Evolutionary conservation across 352 stramenopile species (phyloP), one percentile per base, ranked within the genome.

Genomic region (Phytopythium mirpurense): DNA sequence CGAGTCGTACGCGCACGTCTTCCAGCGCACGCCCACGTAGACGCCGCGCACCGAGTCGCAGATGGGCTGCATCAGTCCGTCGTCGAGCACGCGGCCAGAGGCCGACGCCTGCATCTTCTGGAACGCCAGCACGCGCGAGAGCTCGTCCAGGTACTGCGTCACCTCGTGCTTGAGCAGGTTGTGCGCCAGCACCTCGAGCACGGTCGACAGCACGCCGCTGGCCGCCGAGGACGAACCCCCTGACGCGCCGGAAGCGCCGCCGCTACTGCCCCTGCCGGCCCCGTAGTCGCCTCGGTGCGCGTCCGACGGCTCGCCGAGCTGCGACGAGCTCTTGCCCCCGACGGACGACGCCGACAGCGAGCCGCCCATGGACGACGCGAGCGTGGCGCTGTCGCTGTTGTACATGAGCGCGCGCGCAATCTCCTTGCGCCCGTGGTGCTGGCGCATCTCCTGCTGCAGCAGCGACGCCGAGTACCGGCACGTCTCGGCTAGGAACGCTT

Each of bases 21-120:
- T 95, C 84, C 84, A 95, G 5, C 82, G 72, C 29, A 78, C 69
- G 31, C 69, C 72, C 26, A 93, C 64, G 50, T 88, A 95, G 31
- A 95, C 70, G 26, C 84, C 84, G 12, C 80, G 72, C 14, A 91
- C 77, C 4, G 84, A 88, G 65, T 95, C 84, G 41, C 84, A 95
- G 41, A 91, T 88, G 9, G 82, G 84, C 46, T 93, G 82, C 42
- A 80, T 70, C 10, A 90, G 64, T 23, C 78, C 79, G 43, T 93
- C 83, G 51, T 93, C 83, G 2, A 93, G 53, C 21, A 93, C 71
- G 5, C 79, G 78, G 31, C 77, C 76, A 5, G 77, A 83, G 18
- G 68, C 56, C 11, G 78, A 88, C 5, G 58, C 62, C 44, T 84
- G 67, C 43, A 78, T 57, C 23, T 78, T 76, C 57, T 90, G 78